Percentiles rank a stretch among this genome's conserved stretches.
Conservation (phyloP, 2,329 filamentous ascomycete species). For the Thielaviopsis populi region DNA sequence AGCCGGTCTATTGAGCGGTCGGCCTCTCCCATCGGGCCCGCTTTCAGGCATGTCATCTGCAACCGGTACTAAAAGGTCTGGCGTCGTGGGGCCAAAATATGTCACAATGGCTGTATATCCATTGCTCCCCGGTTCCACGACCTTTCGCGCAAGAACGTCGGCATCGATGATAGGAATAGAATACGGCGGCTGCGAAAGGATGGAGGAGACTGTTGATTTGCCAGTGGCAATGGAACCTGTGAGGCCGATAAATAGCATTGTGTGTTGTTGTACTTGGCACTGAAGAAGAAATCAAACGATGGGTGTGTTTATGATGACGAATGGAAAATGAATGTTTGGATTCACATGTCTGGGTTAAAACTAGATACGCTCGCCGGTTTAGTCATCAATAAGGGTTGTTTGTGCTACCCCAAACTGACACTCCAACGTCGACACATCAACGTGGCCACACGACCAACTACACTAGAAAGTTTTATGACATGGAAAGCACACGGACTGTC, state of each 20-base stretch:
- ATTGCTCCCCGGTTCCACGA: slow-evolving; percentile 79
- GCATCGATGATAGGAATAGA: slow-evolving; percentile 85
- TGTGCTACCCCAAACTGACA: not conserved
- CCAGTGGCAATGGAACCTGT: slow-evolving; percentile 96
- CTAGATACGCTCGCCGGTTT: not conserved
- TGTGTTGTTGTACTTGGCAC: not conserved
- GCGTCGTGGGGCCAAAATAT: slow-evolving; percentile 69
- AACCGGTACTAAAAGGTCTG: slow-evolving; percentile 60
- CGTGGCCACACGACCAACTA: not conserved
- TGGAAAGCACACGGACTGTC: not conserved
- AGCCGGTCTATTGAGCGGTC: slow-evolving; percentile 71
- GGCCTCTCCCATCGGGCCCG: slow-evolving; percentile 45
- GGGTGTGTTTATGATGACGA: not conserved
- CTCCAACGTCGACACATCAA: not conserved
- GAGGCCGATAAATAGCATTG: slow-evolving; percentile 90
- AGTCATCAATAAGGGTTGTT: not conserved
- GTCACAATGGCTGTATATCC: slow-evolving; percentile 72
- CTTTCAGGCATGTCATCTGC: slow-evolving; percentile 36
- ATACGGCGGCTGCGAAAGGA: slow-evolving; percentile 69
- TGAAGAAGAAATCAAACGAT: not conserved
- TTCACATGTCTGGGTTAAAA: too few species aligned
- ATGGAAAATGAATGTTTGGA: too few species aligned
- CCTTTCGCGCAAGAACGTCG: slow-evolving; percentile 78
- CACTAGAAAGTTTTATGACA: not conserved
- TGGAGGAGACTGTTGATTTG: slow-evolving; percentile 84